Evolutionary conservation across 345 rosid genomes (phyloP), one percentile per base, ranked within the genome.

Genomic region (Erucastrum elatum): DNA sequence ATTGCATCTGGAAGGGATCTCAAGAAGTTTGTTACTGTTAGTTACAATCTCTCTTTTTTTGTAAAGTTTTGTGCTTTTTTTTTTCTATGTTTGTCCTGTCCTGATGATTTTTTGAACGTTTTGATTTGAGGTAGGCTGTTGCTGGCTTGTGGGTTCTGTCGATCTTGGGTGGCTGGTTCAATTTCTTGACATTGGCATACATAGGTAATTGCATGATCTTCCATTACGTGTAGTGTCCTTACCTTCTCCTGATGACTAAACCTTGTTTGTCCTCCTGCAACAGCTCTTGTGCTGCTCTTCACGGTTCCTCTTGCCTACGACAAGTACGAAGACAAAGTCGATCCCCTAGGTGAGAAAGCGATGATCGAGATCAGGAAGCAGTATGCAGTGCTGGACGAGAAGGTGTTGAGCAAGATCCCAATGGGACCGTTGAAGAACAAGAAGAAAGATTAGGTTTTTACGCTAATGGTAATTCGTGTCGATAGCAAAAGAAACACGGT

Each of bases 1-100:
- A 21, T 93, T 66, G 99, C 99, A 65, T 89, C 98, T 8, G 99
- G 98, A 80, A 90, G 88, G 81, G 98, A 93, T 71, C 87, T 95
- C 75, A 93, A 90, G 96, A 93, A 91, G 85, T 95, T 95, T 81
- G 88, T 95, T 25, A 37, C 81, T 37, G 99, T 95, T 86, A 75
- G 94, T 82, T 35, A 46, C 30, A 69, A 4, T 29, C 31, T 9
- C 29, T 9, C 4, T 26, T 25, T 21, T 21, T 76, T 25, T 75
- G 2, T 3, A 35, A 68, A 70, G 71, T 51, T 51, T 21, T 64
- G 4, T 74, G 6, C 30, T 69, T 64, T 41, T 15, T 64, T n/a
- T n/a, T n/a, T n/a, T n/a, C n/a, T n/a, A 2, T 29, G 3, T 29
- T 1, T 53, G 21, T 41, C 39, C 39, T 37, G 29, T 56, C 6